Evolutionary conservation across 768 basidiomycete genomes (phyloP).

Genomic region (Cyclocybe aegerita): DNA sequence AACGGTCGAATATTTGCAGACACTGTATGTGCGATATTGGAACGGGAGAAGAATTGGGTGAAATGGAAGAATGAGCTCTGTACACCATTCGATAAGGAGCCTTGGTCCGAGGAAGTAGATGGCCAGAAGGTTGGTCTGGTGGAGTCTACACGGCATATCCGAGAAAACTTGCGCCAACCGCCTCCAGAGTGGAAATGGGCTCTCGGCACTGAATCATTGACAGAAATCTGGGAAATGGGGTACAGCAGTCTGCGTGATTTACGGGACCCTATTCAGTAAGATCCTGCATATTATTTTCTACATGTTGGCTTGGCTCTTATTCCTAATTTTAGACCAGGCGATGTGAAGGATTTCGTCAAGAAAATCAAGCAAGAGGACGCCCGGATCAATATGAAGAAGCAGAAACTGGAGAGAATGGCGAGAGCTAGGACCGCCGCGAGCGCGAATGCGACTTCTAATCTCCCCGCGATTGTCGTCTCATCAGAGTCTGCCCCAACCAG

Average conservation of each 20-base stretch:
- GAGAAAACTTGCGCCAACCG: constrained; percentile 56
- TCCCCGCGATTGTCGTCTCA: constrained; percentile 13
- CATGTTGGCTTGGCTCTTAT: constrained; percentile 6
- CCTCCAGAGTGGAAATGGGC: constrained; percentile 63
- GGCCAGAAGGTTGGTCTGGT: constrained; percentile 55
- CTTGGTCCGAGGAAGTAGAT: constrained; percentile 52
- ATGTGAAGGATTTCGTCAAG: constrained; percentile 73
- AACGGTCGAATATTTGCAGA: constrained; percentile 77
- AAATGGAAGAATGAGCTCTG: constrained; percentile 88
- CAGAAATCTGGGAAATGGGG: constrained; percentile 85
- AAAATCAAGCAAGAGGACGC: constrained; percentile 68
- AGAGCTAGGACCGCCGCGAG: too few relatives aligned
- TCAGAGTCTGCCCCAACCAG: constrained; percentile 7
- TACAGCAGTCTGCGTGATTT: constrained; percentile 64
- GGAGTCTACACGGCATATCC: constrained; percentile 53
- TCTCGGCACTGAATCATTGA: constrained; percentile 68
- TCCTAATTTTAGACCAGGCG: constrained; percentile 51
- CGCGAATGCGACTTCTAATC: constrained; percentile 3
- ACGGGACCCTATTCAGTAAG: constrained; percentile 56
- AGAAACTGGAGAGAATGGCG: constrained; percentile 31
- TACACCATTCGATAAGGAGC: constrained; percentile 73
- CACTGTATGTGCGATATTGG: constrained; percentile 69
- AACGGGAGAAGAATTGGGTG: constrained; percentile 88
- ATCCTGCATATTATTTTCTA: background rate
- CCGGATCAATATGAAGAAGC: constrained; percentile 55